These are phyloP conservation scores for Ceratobasidium theobromae DNA, from an alignment of 1,284 basidiomycete species.

Conservation along the genomic window DNA sequence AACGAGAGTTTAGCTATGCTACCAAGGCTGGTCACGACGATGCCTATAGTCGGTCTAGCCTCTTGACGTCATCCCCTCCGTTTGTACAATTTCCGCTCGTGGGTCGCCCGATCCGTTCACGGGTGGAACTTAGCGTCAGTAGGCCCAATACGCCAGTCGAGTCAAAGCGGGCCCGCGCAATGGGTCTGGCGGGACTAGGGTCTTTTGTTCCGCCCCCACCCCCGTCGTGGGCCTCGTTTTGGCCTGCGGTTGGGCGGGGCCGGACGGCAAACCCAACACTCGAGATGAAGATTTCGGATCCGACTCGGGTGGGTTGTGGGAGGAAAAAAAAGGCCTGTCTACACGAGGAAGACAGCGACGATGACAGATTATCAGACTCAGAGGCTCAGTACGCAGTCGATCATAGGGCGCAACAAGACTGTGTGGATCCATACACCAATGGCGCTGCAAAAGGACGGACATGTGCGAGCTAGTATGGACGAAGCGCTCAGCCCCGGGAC, in stretches of 20 bases:
- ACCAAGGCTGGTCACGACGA: too few relatives aligned
- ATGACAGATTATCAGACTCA: neutral
- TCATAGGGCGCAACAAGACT: neutral
- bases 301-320: neutral
- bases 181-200: neutral
- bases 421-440: neutral
- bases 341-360: neutral
- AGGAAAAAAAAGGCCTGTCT: neutral
- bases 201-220: conserved; percentile 11
- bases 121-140: conserved; percentile 3
- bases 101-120: conserved; percentile 10
- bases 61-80: conserved; percentile 9
- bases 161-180: neutral
- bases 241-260: conserved; percentile 27
- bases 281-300: conserved; percentile 22
- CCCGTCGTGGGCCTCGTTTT: conserved; percentile 26
- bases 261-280: conserved; percentile 13
- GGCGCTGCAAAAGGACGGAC: neutral
- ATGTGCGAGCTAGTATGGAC: neutral
- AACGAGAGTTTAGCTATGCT: too few relatives aligned
- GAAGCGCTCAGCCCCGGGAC: neutral
- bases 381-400: neutral
- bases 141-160: neutral
- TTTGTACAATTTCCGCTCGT: neutral
- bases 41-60: neutral